Conservation (phyloP, 371 early-diverging fungal species). For the Apophysomyces elegans region DNA sequence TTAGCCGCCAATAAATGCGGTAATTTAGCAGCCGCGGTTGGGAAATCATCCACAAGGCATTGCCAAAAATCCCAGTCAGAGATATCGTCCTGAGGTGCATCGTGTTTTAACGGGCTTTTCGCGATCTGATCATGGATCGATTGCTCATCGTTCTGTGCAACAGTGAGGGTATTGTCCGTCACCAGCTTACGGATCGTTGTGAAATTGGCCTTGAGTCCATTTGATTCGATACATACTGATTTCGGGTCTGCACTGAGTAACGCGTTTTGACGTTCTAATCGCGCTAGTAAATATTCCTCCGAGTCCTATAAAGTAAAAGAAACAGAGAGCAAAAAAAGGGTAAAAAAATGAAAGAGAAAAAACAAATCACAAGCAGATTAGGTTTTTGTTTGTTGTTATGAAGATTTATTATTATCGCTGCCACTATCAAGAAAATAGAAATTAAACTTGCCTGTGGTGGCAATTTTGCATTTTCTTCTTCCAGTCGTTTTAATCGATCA, state of each 20-base stretch:
- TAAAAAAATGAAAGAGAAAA: no score
- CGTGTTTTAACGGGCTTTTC: constrained; percentile 7
- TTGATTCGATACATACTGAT: constrained; percentile 61
- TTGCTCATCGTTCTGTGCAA: constrained; percentile 25
- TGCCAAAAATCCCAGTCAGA: constrained; percentile 96
- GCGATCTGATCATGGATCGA: constrained; percentile 23
- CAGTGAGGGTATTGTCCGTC: constrained; percentile 42
- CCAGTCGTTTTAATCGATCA: constrained; percentile 31
- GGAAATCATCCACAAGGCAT: constrained; percentile 83
- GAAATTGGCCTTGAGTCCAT: constrained; percentile 60
- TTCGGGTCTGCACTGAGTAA: constrained; percentile 63
- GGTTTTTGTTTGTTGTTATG: background rate
- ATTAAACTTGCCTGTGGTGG: constrained; percentile 44
- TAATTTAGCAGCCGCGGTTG: constrained; percentile 58
- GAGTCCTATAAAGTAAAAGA: constrained; percentile 46
- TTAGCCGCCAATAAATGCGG: constrained; percentile 70
- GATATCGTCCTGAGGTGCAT: constrained; percentile 15
- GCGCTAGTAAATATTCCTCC: constrained; percentile 59
- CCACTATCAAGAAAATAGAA: no score
- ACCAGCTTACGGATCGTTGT: constrained; percentile 53
- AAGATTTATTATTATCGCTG: no score
- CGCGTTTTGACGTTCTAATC: constrained; percentile 63
- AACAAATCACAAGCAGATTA: background rate
- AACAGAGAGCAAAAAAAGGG: background rate
- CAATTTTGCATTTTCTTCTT: constrained; percentile 49